Percentiles rank a stretch among this genome's conserved stretches.
phyloP scores from a whole-genome alignment of 441 rosid genomes.

The Eruca vesicaria region DNA sequence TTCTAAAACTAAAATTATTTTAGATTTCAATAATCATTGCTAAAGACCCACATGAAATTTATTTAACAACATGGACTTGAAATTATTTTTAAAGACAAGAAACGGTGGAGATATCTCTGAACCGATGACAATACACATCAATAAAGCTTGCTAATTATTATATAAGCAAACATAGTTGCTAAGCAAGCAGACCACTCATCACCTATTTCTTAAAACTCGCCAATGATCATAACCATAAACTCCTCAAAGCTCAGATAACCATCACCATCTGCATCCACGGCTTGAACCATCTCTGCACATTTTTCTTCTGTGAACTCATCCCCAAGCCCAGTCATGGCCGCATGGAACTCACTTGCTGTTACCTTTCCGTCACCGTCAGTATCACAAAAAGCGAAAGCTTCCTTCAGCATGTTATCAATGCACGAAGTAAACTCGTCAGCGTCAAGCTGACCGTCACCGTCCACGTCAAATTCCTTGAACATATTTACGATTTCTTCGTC shows the following conservation, averaged over 20 bases:
- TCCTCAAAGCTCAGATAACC: constrained; percentile 5
- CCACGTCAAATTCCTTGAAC: constrained; percentile 11
- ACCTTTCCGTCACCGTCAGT: constrained; percentile 14
- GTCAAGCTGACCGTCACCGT: constrained; percentile 12
- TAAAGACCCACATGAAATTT: neutral
- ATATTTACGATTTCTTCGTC: neutral
- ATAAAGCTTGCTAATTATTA: neutral
- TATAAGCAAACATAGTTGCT: neutral
- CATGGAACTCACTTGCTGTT: neutral
- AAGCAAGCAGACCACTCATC: neutral
- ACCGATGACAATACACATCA: neutral
- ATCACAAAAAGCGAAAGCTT: constrained; percentile 12
- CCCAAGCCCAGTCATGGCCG: neutral
- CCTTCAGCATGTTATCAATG: constrained; percentile 11
- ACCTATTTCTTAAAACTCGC: neutral
- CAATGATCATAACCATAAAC: neutral
- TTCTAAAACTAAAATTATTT: neutral
- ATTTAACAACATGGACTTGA: neutral
- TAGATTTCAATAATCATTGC: neutral
- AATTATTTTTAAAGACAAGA: neutral
- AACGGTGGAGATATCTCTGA: neutral
- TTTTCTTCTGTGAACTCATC: neutral
- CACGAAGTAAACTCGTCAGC: neutral
- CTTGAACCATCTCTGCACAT: constrained; percentile 1
- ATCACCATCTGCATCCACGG: constrained; percentile 10